phyloP scores from a whole-genome alignment of 306 rosid species.

The Rubus parviflorus region DNA sequence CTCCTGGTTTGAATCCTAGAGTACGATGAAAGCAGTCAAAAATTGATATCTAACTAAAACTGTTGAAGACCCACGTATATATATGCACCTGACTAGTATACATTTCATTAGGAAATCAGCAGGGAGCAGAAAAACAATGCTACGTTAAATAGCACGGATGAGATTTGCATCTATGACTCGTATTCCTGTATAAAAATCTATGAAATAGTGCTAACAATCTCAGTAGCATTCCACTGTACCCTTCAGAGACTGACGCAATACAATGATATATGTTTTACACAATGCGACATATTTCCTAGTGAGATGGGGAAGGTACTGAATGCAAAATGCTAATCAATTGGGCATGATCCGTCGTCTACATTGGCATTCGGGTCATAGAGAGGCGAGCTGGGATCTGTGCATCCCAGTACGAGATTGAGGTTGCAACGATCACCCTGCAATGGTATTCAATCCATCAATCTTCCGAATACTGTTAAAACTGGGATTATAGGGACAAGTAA shows the following conservation, averaged over 20 bases:
- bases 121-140: background rate
- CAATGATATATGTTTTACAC: background rate
- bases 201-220: background rate
- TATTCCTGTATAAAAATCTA: background rate
- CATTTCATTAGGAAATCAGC: background rate
- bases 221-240: background rate
- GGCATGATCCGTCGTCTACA: constrained; percentile 88
- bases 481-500: background rate
- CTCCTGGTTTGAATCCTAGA: background rate
- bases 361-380: constrained; percentile 72
- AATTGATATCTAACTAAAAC: background rate
- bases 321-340: constrained; percentile 29
- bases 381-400: constrained; percentile 80
- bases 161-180: background rate
- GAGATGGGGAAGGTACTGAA: constrained; percentile 5
- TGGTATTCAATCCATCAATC: constrained; percentile 13
- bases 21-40: background rate
- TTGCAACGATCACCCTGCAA: constrained; percentile 85
- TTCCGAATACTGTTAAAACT: background rate
- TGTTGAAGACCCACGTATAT: background rate
- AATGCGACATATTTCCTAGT: background rate
- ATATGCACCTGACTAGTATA: background rate
- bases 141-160: background rate
- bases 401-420: constrained; percentile 64
- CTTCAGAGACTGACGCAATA: background rate